Evolutionary conservation across 2,329 filamentous ascomycete genomes (phyloP).

Genomic region (Sporothrix luriei): DNA sequence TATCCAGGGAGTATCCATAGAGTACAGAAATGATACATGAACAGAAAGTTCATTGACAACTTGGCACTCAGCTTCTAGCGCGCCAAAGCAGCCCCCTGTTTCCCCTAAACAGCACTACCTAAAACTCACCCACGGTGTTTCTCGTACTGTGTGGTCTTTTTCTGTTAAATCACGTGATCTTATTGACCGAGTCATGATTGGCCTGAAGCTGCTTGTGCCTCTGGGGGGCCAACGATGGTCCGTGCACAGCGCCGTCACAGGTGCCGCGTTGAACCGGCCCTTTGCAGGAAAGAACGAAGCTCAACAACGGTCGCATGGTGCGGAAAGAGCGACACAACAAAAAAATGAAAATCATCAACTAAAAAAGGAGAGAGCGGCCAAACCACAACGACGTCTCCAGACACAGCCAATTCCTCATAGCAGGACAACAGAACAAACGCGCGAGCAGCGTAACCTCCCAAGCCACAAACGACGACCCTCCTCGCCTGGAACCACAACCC

Average conservation of each 20-base stretch:
- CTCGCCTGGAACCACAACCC: neutral
- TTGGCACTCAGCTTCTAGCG: constrained; percentile 11
- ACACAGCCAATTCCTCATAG: constrained; percentile 7
- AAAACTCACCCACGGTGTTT: neutral
- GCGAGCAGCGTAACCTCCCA: neutral
- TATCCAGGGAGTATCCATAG: neutral
- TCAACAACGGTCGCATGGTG: constrained; percentile 1
- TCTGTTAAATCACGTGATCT: neutral
- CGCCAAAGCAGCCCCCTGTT: neutral
- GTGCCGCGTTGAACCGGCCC: constrained; percentile 26
- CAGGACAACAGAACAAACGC: neutral
- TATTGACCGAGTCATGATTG: constrained; percentile 18
- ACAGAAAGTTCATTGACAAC: neutral
- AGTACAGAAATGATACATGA: neutral
- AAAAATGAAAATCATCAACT: neutral
- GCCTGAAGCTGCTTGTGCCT: constrained; percentile 23
- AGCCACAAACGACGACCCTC: neutral
- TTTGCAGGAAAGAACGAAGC: constrained; percentile 24
- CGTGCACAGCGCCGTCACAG: constrained; percentile 31
- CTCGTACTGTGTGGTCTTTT: neutral
- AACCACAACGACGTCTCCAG: neutral
- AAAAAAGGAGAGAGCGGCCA: neutral
- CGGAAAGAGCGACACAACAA: neutral
- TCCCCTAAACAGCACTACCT: neutral
- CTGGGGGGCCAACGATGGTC: constrained; percentile 26